Base-by-base conservation (phyloP, 345 rosid genomes). In the Hypericum perforatum region DNA sequence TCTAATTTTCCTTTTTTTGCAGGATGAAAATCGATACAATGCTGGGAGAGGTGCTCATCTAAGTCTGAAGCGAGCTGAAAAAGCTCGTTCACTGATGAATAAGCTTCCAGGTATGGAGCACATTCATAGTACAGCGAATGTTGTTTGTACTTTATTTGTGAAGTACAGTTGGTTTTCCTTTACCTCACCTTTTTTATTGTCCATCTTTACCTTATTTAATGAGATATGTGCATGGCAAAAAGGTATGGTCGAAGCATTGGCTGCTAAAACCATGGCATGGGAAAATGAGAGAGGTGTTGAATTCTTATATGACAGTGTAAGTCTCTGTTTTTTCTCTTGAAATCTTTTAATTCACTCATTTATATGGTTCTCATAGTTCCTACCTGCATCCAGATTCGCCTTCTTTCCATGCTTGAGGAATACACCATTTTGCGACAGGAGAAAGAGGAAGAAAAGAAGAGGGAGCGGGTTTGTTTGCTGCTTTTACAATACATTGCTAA, bases 1-100 rank as follows among this genome's bases (percentile, higher is more conserved):
- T 22, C 53, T 36, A 14, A 11, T 53, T 53, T 32, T 67, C 62
- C 44, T 56, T 53, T 43, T 45, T 62, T 41, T 52, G 61, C 75
- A 94, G 99, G 99, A 94, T 49, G 95, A 89, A 15, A 94, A 94
- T 71, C 63, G 96, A 73, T 94, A 94, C 63, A 89, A 86, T 70
- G 97, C 99, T 56, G 97, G 99, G 56, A 79, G 75, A 78, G 99
- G 99, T 50, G 87, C 97, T 70, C 99, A 94, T 74, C 92, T 94
- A 62, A 82, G 74, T 42, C 92, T 89, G 52, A 94, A 89, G 63
- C 97, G 96, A 60, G 99, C 99, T 53, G 99, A 89, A 72, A 94
- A 86, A 75, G 99, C 99, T 58, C 99, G 99, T 65, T 58, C 84
- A 15, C 72, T 94, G 65, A 95, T 86, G 56, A 84, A 71, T 65